Conservation (phyloP, 2,329 filamentous ascomycete species). For the Phaeosphaeriaceae sp. region DNA sequence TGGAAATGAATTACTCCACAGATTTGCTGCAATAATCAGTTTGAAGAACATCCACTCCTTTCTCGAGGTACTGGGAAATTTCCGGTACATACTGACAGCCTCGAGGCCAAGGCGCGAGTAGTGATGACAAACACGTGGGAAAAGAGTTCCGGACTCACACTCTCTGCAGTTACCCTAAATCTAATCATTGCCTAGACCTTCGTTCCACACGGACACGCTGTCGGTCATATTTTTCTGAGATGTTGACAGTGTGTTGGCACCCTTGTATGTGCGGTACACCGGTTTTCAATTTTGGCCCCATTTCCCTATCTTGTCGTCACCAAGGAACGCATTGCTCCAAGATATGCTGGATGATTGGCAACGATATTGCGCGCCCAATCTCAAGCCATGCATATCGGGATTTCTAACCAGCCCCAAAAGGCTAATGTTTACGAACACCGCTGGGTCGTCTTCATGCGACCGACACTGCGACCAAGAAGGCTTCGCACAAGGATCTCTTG, state of each 20-base stretch:
- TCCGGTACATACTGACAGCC: too few relatives aligned
- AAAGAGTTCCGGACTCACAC: neutral
- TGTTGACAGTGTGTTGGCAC: slow-evolving; percentile 13
- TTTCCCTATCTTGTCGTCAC: slow-evolving; percentile 23
- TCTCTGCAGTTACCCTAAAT: neutral
- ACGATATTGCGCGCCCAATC: slow-evolving; percentile 6
- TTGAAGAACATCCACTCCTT: slow-evolving; percentile 6
- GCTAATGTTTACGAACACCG: slow-evolving; percentile 2
- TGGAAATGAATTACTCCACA: too few relatives aligned
- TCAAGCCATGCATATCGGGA: slow-evolving; percentile 2
- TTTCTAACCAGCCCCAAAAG: neutral
- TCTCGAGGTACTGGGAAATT: neutral
- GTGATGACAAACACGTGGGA: neutral
- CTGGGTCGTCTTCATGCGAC: slow-evolving; percentile 9
- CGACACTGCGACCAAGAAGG: slow-evolving; percentile 2
- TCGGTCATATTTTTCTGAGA: slow-evolving; percentile 7
- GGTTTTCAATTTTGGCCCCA: slow-evolving; percentile 25
- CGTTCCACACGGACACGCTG: neutral
- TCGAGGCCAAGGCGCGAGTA: too few relatives aligned
- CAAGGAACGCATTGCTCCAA: slow-evolving; percentile 5
- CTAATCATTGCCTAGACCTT: neutral
- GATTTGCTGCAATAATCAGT: neutral
- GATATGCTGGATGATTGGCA: slow-evolving; percentile 11
- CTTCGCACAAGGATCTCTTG: slow-evolving; percentile 4
- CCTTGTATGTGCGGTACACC: slow-evolving; percentile 17